phyloP scores from a whole-genome alignment of 345 rosid genomes.

The Acer campestre region DNA sequence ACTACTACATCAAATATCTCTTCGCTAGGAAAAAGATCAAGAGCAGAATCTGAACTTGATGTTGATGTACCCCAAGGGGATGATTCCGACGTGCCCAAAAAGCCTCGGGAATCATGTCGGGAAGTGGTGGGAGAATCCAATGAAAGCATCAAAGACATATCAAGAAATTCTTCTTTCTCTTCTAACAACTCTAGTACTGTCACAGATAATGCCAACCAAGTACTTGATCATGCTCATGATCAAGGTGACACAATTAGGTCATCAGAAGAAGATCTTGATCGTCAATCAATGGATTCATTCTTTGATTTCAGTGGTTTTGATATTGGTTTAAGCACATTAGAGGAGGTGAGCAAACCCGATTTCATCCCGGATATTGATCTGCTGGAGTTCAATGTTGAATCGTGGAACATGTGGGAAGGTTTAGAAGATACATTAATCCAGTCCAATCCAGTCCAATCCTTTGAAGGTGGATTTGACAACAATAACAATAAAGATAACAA shows the following conservation, averaged over 20 bases:
- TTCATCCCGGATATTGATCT: slow-evolving; percentile 27
- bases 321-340: slow-evolving; percentile 19
- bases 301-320: slow-evolving; percentile 8
- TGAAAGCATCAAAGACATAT: slow-evolving; percentile 17
- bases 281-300: slow-evolving; percentile 8
- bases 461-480: slow-evolving; percentile 3
- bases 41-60: neutral
- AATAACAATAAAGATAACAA: slow-evolving; percentile 20
- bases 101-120: neutral
- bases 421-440: slow-evolving; percentile 33
- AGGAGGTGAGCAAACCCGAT: slow-evolving; percentile 72
- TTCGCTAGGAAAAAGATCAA: slow-evolving; percentile 9
- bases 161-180: slow-evolving; percentile 40
- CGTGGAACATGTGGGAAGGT: slow-evolving; percentile 71
- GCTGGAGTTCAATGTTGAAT: slow-evolving; percentile 58
- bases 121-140: neutral
- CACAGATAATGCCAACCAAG: slow-evolving; percentile 22
- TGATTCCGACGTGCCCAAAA: slow-evolving; percentile 28
- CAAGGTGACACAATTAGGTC: slow-evolving; percentile 7
- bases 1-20: neutral
- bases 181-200: slow-evolving; percentile 35
- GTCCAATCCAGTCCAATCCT: slow-evolving; percentile 17
- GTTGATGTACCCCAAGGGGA: slow-evolving; percentile 14
- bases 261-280: slow-evolving; percentile 1
- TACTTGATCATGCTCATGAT: neutral